phyloP scores from a whole-genome alignment of 1,284 basidiomycete species.

The Bjerkandera adusta region DNA sequence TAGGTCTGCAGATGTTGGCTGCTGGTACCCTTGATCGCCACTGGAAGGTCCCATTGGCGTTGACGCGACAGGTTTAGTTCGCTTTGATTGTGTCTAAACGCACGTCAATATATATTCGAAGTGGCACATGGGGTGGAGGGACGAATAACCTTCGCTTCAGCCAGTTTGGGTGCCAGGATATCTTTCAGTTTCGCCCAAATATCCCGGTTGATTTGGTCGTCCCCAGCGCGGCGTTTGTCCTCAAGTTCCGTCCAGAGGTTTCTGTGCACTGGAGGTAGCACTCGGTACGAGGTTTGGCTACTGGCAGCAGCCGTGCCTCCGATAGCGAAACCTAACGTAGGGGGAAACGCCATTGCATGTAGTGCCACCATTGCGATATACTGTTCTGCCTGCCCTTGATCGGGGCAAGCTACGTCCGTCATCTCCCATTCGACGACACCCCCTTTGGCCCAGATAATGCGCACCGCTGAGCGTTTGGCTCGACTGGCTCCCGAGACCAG shows the following conservation, averaged over 20 bases:
- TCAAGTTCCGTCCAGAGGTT: slow-evolving; percentile 96
- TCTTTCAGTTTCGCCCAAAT: slow-evolving; percentile 70
- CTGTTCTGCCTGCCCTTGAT: slow-evolving; percentile 83
- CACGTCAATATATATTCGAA: not conserved
- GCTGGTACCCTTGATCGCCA: slow-evolving; percentile 15
- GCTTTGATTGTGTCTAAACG: not conserved
- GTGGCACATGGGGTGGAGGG: not conserved
- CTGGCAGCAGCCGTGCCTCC: slow-evolving; percentile 40
- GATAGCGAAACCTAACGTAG: slow-evolving; percentile 59
- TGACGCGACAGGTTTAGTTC: not conserved
- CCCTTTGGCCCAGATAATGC: slow-evolving; percentile 69
- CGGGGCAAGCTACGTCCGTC: slow-evolving; percentile 82
- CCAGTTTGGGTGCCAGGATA: slow-evolving; percentile 59
- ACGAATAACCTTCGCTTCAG: slow-evolving; percentile 39
- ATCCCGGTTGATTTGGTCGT: slow-evolving; percentile 65
- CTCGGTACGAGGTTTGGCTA: slow-evolving; percentile 58
- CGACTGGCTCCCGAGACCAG: slow-evolving; percentile 66
- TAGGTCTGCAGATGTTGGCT: slow-evolving; percentile 47
- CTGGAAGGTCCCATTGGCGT: not conserved
- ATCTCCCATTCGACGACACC: slow-evolving; percentile 75
- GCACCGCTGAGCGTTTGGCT: slow-evolving; percentile 69
- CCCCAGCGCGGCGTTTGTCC: slow-evolving; percentile 53
- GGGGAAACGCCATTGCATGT: slow-evolving; percentile 68
- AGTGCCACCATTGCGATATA: slow-evolving; percentile 88
- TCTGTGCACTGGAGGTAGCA: slow-evolving; percentile 81